Percentiles rank a stretch among this genome's conserved stretches.
Evolutionary conservation across 345 rosid species (phyloP).

Genomic region (Iberis pinnata): DNA sequence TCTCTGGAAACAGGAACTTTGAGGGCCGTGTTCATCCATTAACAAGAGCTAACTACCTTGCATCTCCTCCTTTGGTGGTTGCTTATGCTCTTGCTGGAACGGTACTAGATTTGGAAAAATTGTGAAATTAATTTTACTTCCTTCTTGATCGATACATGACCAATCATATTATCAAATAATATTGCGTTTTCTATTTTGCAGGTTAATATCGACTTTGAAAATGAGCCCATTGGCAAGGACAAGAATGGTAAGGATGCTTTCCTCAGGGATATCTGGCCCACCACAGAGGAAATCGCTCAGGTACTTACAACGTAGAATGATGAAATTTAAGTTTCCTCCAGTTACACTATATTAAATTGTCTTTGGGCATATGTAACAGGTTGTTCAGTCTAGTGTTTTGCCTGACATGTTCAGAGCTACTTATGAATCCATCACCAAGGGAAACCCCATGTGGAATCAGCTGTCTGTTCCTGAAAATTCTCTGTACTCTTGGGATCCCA

Average conservation of each 20-base stretch:
- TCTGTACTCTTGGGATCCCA: constrained; percentile 72
- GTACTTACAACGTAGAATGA: constrained; percentile 25
- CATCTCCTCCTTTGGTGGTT: constrained; percentile 93
- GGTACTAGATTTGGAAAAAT: constrained; percentile 31
- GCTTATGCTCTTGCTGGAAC: constrained; percentile 95
- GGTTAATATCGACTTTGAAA: constrained; percentile 80
- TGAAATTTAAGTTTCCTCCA: too few species aligned
- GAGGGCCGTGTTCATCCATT: constrained; percentile 93
- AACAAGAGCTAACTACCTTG: constrained; percentile 91
- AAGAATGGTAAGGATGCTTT: constrained; percentile 62
- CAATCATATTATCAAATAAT: not conserved
- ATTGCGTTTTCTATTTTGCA: constrained; percentile 1
- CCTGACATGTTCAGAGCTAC: constrained; percentile 93
- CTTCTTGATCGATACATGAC: not conserved
- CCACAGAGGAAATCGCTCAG: constrained; percentile 70
- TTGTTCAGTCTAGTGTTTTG: constrained; percentile 69
- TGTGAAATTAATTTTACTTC: not conserved
- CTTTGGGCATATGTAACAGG: constrained; percentile 35
- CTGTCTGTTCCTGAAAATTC: constrained; percentile 56
- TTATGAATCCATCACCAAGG: constrained; percentile 72
- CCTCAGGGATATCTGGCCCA: constrained; percentile 86
- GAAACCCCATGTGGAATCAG: constrained; percentile 86
- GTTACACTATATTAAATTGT: constrained; percentile 12
- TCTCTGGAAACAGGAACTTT: constrained; percentile 86
- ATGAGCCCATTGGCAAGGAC: constrained; percentile 60